Evolutionary conservation across 2,329 filamentous ascomycete species (phyloP).

Genomic region (Ascochyta koolunga): DNA sequence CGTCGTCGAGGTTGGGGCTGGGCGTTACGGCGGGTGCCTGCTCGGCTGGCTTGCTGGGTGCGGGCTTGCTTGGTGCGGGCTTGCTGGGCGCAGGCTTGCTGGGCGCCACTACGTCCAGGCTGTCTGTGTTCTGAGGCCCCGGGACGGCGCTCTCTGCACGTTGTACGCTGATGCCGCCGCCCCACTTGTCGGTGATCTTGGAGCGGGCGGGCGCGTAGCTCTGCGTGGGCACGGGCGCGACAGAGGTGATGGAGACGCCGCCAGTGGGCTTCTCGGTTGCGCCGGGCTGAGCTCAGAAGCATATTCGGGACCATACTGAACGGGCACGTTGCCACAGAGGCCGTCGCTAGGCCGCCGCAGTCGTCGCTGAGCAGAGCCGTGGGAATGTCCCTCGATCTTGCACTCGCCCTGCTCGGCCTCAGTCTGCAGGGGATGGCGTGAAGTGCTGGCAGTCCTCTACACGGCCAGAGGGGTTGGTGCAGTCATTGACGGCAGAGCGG

Average conservation of each 20-base stretch:
- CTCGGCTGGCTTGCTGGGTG: too few relatives aligned
- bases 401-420: slow-evolving; percentile 64
- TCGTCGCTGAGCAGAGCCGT: slow-evolving; percentile 63
- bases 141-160: slow-evolving; percentile 17
- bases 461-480: slow-evolving; percentile 72
- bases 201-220: slow-evolving; percentile 41
- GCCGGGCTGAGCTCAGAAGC: slow-evolving; percentile 41
- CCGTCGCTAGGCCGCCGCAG: slow-evolving; percentile 60
- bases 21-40: slow-evolving; percentile 34
- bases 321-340: slow-evolving; percentile 70
- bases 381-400: slow-evolving; percentile 64
- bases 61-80: too few relatives aligned
- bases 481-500: slow-evolving; percentile 71
- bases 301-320: slow-evolving; percentile 54
- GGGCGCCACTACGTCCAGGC: slow-evolving; percentile 12
- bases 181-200: slow-evolving; percentile 39
- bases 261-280: slow-evolving; percentile 30
- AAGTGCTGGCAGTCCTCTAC: slow-evolving; percentile 80
- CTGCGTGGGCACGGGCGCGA: slow-evolving; percentile 41
- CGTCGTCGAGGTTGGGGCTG: slow-evolving; percentile 23
- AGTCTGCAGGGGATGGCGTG: slow-evolving; percentile 59
- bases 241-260: slow-evolving; percentile 21
- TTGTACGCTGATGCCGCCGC: slow-evolving; percentile 44
- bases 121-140: slow-evolving; percentile 12
- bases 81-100: too few relatives aligned